phyloP scores from a whole-genome alignment of 305 asterid genomes.

The Fraxinus paxiana region DNA sequence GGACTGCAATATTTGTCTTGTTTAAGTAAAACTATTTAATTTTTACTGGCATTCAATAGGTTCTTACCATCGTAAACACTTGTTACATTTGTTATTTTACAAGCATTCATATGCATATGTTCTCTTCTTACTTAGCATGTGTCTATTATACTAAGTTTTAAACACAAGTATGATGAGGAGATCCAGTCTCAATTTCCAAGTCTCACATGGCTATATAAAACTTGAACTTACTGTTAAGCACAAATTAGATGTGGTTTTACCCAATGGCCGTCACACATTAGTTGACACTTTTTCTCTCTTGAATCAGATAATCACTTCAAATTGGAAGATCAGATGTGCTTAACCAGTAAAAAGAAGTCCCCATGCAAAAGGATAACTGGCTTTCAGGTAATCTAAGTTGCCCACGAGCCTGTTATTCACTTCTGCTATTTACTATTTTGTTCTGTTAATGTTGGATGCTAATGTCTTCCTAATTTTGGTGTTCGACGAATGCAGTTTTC shows the following conservation, averaged over 20 bases:
- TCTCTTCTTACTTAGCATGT: not conserved
- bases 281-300: slow-evolving; percentile 17
- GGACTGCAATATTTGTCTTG: not conserved
- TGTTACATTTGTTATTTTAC: not conserved
- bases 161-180: not conserved
- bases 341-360: slow-evolving; percentile 69
- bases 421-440: not conserved
- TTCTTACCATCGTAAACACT: not conserved
- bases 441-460: not conserved
- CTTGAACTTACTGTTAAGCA: not conserved
- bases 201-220: not conserved
- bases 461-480: not conserved
- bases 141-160: not conserved
- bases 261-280: not conserved
- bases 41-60: not conserved
- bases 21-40: not conserved
- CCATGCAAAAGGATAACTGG: slow-evolving; percentile 74
- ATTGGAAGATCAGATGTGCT: slow-evolving; percentile 56
- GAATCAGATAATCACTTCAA: slow-evolving; percentile 59
- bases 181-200: not conserved
- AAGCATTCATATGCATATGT: not conserved
- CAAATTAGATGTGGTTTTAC: not conserved
- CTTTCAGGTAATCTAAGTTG: slow-evolving; percentile 60
- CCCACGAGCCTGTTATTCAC: slow-evolving; percentile 9
- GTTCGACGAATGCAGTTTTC: slow-evolving; percentile 52